Percentiles rank a stretch among this genome's conserved stretches.
Conservation (phyloP, 2,329 filamentous ascomycete species). For the Penicillium sp. region DNA sequence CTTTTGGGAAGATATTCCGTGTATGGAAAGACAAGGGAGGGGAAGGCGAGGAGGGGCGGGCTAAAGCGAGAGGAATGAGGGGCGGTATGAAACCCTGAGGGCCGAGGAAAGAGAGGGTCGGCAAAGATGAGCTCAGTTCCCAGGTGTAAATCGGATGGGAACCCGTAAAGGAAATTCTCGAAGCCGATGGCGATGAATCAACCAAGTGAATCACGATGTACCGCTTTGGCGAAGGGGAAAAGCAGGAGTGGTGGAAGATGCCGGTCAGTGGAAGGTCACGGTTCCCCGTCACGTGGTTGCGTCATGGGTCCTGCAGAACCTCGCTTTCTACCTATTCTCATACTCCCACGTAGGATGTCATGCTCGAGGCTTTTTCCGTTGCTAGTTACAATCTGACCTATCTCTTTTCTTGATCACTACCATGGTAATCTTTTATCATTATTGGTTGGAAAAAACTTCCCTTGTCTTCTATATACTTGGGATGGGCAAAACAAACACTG, state of each 20-base stretch:
- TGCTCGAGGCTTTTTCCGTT: neutral
- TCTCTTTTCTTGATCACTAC: neutral
- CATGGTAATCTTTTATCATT: neutral
- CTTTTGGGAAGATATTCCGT: slow-evolving; percentile 26
- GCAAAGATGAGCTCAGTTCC: slow-evolving; percentile 4
- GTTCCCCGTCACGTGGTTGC: slow-evolving; percentile 44
- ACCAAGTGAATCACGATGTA: slow-evolving; percentile 29
- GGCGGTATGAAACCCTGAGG: slow-evolving; percentile 23
- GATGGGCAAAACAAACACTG: neutral
- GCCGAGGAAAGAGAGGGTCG: slow-evolving; percentile 6
- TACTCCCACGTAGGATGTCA: neutral
- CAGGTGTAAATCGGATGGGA: slow-evolving; percentile 7
- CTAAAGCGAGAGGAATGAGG: slow-evolving; percentile 35
- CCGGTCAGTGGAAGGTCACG: slow-evolving; percentile 34
- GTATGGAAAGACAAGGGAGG: slow-evolving; percentile 16
- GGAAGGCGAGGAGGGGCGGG: slow-evolving; percentile 29
- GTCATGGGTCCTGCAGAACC: slow-evolving; percentile 39
- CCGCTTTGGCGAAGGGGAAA: slow-evolving; percentile 33
- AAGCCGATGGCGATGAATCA: slow-evolving; percentile 27
- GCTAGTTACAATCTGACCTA: neutral
- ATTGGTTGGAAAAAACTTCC: neutral
- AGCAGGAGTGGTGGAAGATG: slow-evolving; percentile 34
- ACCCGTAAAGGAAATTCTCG: slow-evolving; percentile 13
- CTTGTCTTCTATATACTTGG: neutral
- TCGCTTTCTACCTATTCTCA: slow-evolving; percentile 4